Base-by-base conservation (phyloP, 805 yeast genomes). In the Hanseniaspora mollemarum region DNA sequence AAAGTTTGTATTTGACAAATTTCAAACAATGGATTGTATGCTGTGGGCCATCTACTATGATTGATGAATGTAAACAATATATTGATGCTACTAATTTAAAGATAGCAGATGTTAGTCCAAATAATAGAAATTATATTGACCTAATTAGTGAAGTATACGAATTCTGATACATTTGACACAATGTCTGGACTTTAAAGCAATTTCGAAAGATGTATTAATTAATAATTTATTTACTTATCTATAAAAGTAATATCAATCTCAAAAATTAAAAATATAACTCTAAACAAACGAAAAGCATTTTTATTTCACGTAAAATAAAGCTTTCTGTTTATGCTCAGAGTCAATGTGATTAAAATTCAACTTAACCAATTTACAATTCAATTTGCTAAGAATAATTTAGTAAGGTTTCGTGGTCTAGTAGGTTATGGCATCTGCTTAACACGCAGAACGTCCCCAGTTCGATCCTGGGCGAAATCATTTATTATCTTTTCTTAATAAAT, bases 371-470 rank as follows among this genome's bases (percentile, higher is more conserved):
- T 25, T 28, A 7, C 31, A 28, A 28, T 8, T 8, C 7, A 28
- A 28, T 8, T 8, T 28, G 12, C 12, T 12, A 28, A 40, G 9
- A 40, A 40, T 15, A 24, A 26, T 40, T 32, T 31, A 31, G 24
- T 18, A 52, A 67, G 92, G 92, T 80, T 81, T 79, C 81, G 87
- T 87, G 95, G 96, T 87, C 95, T 87, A 87, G 96, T 87, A 72
- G 96, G 96, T 87, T 80, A 88, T 88, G 96, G 95, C 96, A 84
- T 85, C 92, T 87, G 96, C 96, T 86, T 88, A 87, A 88, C 96
- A 88, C 96, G 96, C 95, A 87, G 92, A 85, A 85, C 87, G 96
- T 90, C 96, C 96, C 96, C 96, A 87, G 96, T 90, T 90, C 96
- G 96, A 90, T 87, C 96, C 96, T 88, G 96, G 96, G 96, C 87